phyloP scores from a whole-genome alignment of 352 stramenopile genomes.

The Salisapilia sapeloensis region DNA sequence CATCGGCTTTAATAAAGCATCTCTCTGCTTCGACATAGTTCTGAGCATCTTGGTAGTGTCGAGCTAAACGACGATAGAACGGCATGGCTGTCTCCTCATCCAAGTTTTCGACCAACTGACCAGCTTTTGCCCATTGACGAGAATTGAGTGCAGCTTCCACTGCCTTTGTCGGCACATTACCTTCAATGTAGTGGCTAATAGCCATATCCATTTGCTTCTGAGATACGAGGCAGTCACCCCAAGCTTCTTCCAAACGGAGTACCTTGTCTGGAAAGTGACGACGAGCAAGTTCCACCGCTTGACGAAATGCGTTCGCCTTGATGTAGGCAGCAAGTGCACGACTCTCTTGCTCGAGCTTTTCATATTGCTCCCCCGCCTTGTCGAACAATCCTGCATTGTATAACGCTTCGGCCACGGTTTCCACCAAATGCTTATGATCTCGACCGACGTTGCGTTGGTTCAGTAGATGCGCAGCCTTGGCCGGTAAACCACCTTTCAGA shows the following conservation, averaged over 20 bases:
- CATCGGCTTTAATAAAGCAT: constrained; percentile 86
- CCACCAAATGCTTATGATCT: constrained; percentile 79
- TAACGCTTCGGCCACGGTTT: constrained; percentile 82
- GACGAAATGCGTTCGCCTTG: constrained; percentile 84
- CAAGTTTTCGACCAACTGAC: constrained; percentile 83
- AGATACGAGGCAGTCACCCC: constrained; percentile 87
- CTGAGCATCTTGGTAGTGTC: constrained; percentile 82
- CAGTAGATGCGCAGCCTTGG: constrained; percentile 79
- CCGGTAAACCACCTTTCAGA: constrained; percentile 83
- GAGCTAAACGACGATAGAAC: constrained; percentile 80
- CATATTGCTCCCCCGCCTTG: constrained; percentile 88
- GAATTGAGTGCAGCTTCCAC: constrained; percentile 86
- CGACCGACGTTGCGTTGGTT: constrained; percentile 72
- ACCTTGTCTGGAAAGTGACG: constrained; percentile 84
- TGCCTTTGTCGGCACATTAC: constrained; percentile 82
- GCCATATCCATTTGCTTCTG: constrained; percentile 93
- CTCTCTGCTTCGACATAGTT: constrained; percentile 79
- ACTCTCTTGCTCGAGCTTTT: constrained; percentile 85
- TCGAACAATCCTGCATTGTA: constrained; percentile 84
- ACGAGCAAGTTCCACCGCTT: constrained; percentile 85
- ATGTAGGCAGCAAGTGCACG: constrained; percentile 84
- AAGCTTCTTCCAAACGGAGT: constrained; percentile 82
- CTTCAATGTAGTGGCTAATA: constrained; percentile 95
- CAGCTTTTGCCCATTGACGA: constrained; percentile 87
- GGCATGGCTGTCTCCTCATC: constrained; percentile 80